Evolutionary conservation across 495 filamentous ascomycete genomes (phyloP).

Genomic region (Xylaria telfairii): DNA sequence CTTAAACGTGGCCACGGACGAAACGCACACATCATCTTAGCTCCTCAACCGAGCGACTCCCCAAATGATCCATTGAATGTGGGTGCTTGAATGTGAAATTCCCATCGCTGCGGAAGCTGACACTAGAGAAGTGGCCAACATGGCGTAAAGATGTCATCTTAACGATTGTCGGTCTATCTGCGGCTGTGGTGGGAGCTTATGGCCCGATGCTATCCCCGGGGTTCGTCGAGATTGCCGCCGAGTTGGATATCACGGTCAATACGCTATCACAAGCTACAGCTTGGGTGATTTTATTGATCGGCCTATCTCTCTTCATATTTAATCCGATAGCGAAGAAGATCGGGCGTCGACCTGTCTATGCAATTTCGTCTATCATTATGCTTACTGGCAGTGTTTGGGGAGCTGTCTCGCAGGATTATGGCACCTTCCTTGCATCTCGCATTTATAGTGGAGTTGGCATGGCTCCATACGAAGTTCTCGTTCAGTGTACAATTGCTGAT

Average conservation of each 20-base stretch:
- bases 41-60: constrained; percentile 60
- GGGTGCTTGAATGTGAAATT: constrained; percentile 19
- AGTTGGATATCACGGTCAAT: constrained; percentile 44
- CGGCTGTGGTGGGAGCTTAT: constrained; percentile 61
- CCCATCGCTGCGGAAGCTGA: constrained; percentile 26
- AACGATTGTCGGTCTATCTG: constrained; percentile 58
- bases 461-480: constrained; percentile 64
- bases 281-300: constrained; percentile 45
- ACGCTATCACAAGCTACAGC: constrained; percentile 45
- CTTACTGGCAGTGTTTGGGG: constrained; percentile 67
- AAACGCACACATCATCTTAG: constrained; percentile 54
- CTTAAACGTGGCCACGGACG: constrained; percentile 59
- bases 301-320: constrained; percentile 57
- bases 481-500: constrained; percentile 62
- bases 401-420: constrained; percentile 59
- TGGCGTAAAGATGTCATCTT: constrained; percentile 62
- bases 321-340: constrained; percentile 69
- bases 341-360: constrained; percentile 68
- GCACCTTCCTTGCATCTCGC: constrained; percentile 60
- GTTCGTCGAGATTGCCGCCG: constrained; percentile 47
- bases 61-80: constrained; percentile 63
- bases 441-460: constrained; percentile 60
- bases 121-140: constrained; percentile 50
- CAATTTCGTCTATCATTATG: constrained; percentile 62
- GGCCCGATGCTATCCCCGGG: constrained; percentile 62